A percentile compares a stretch with the other conserved stretches of the same genome.
Evolutionary conservation across 225 moss, liverwort and hornwort genomes (phyloP).

Genomic region (Pseudisothecium myosuroides): DNA sequence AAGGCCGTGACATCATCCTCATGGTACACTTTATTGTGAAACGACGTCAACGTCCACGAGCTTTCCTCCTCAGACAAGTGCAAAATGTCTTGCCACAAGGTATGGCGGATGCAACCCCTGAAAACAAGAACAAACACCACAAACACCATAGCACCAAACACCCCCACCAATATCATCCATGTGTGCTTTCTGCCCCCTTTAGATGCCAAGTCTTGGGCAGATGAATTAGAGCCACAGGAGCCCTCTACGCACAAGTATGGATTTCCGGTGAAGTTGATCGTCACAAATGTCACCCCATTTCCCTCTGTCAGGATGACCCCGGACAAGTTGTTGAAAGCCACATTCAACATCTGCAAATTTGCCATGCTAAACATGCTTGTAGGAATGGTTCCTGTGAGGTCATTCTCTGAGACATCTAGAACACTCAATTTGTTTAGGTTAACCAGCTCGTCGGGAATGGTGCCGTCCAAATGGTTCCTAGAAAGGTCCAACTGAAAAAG

Average conservation of each 20-base stretch:
- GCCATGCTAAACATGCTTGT: accelerated
- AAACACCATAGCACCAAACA: not conserved
- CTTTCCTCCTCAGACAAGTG: too few relatives aligned
- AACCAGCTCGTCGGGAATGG: not conserved
- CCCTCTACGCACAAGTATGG: not conserved
- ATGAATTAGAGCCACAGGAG: not conserved
- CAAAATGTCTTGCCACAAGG: too few relatives aligned
- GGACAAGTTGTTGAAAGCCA: not conserved
- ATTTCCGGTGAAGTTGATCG: not conserved
- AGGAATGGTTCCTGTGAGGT: not conserved
- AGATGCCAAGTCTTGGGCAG: accelerated
- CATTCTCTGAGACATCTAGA: not conserved
- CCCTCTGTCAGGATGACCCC: not conserved
- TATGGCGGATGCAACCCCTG: accelerated
- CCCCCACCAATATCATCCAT: not conserved
- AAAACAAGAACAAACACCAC: not conserved
- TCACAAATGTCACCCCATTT: not conserved
- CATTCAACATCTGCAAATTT: not conserved
- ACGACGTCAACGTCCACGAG: too few relatives aligned
- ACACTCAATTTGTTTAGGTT: not conserved
- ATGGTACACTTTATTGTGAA: too few relatives aligned
- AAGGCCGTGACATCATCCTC: too few relatives aligned
- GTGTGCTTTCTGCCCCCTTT: accelerated
- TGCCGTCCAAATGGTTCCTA: not conserved
- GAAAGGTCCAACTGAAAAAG: not conserved